Conservation (phyloP, 805 yeast species). For the Candida palmyrensis region DNA sequence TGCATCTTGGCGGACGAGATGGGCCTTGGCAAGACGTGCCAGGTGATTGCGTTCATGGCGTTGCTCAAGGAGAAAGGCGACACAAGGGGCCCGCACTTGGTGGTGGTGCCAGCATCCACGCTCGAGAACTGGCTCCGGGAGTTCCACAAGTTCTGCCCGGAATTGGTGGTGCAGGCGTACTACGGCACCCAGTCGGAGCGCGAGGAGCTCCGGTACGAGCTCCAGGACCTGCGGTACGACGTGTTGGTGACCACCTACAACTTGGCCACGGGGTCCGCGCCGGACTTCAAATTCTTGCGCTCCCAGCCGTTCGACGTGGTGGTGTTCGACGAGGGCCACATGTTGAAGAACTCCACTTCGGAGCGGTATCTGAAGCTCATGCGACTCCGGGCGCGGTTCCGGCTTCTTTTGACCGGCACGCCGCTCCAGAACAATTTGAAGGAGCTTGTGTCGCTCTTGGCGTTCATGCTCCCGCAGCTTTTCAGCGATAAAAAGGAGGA, state of each 20-base stretch:
- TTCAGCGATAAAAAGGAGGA: conserved; percentile 82
- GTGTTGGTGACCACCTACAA: conserved; percentile 93
- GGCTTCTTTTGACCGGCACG: conserved; percentile 90
- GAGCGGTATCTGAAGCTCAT: conserved; percentile 86
- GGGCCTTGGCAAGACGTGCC: conserved; percentile 98
- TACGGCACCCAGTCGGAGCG: conserved; percentile 87
- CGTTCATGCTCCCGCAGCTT: conserved; percentile 82
- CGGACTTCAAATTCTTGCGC: conserved; percentile 75
- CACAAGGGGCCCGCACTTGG: conserved; percentile 73
- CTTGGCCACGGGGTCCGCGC: conserved; percentile 80
- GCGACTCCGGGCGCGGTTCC: conserved; percentile 77
- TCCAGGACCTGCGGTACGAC: conserved; percentile 61
- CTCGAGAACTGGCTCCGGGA: conserved; percentile 97
- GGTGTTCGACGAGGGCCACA: conserved; percentile 96
- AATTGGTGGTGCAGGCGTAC: conserved; percentile 79
- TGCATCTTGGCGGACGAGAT: conserved; percentile 97
- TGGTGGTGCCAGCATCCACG: conserved; percentile 95
- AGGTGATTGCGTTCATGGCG: conserved; percentile 89
- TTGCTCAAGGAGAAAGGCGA: conserved; percentile 64
- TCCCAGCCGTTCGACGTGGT: conserved; percentile 76
- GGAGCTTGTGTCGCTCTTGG: conserved; percentile 84
- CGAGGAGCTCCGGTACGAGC: conserved; percentile 70
- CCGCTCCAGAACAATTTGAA: conserved; percentile 91
- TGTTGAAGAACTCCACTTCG: conserved; percentile 83
- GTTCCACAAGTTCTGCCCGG: conserved; percentile 83